Evolutionary conservation across 202 grass and related monocot species (phyloP).

Genomic region (Carex arenaria): DNA sequence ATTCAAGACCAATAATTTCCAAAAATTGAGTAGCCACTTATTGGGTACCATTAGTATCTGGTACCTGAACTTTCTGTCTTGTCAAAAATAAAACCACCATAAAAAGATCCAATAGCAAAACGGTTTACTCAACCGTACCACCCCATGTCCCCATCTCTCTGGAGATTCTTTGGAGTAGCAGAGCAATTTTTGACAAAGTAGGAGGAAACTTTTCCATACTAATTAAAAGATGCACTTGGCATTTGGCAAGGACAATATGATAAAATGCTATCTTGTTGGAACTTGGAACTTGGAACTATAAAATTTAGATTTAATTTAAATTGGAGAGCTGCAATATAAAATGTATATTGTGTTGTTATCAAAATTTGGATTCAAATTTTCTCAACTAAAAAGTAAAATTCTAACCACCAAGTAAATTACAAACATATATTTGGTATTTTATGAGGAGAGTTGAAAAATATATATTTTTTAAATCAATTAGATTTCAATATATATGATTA

Average conservation of each 20-base stretch:
- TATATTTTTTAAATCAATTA: too few species aligned
- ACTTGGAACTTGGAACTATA: too few species aligned
- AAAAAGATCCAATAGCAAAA: background rate
- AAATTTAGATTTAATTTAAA: too few species aligned
- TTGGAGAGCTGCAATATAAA: too few species aligned
- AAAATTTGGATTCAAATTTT: too few species aligned
- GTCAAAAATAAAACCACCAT: background rate
- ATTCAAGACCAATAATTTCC: background rate
- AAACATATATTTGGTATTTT: too few species aligned
- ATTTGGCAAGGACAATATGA: background rate
- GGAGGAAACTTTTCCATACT: background rate
- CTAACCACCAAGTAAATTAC: too few species aligned
- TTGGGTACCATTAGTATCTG: background rate
- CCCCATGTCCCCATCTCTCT: background rate
- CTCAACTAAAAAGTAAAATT: too few species aligned
- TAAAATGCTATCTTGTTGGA: background rate
- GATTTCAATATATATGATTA: too few species aligned
- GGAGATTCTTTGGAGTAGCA: background rate
- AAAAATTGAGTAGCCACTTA: background rate
- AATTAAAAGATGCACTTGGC: background rate
- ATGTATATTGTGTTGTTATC: too few species aligned
- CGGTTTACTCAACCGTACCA: background rate
- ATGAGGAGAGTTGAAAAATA: too few species aligned
- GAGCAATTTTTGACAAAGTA: background rate
- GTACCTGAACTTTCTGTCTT: background rate